Evolutionary conservation across 768 basidiomycete species (phyloP), one percentile per base, ranked within the genome.

Genomic region (Naematelia aurantialba): DNA sequence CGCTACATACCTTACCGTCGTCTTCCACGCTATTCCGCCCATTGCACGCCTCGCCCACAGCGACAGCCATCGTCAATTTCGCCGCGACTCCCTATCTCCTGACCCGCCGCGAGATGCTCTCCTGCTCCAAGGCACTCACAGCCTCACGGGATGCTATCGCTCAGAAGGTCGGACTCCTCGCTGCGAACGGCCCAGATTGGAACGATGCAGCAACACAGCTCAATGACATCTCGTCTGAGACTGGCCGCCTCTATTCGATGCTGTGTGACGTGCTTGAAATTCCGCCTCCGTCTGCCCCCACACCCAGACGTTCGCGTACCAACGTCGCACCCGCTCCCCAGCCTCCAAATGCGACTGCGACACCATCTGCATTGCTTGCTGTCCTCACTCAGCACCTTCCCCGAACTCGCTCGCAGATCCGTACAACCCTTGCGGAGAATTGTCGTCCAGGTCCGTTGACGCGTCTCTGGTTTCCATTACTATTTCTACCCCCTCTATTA

Each of bases 401-500:
- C 21, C 52, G 27, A 67, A 52, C 60, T 12, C 78, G 76, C 59
- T 69, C 72, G 45, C 30, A 66, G 11, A 58, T 75, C 69, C 2
- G 76, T 76, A 52, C 61, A 52, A 47, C 69, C 52, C 25, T 82
- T 48, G 53, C 69, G 69, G 3, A 77, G 73, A 83, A 94, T 48
- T 75, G 79, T 19, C 84, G 88, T 14, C 94, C 94, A 0, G 84
- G 85, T 1, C 79, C 82, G 3, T 71, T 89, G 14, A 83, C 85
- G 1, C 83, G 85, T 5, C 59, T 87, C 22, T 97, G 94, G 93
- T 91, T 92, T 0, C 85, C 83, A 26, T 76, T 92, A 8, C 77
- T 97, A 22, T 72, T 94, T 30, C 75, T 89, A 17, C 91, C 93
- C 0, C 86, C 90, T 0, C 70, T 89, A 1, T 66, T 82, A 0